Percentiles rank a stretch among this genome's conserved stretches.
These are phyloP conservation scores for Dichomitus squalens DNA, from an alignment of 1,284 basidiomycete genomes.

Conservation along the genomic window DNA sequence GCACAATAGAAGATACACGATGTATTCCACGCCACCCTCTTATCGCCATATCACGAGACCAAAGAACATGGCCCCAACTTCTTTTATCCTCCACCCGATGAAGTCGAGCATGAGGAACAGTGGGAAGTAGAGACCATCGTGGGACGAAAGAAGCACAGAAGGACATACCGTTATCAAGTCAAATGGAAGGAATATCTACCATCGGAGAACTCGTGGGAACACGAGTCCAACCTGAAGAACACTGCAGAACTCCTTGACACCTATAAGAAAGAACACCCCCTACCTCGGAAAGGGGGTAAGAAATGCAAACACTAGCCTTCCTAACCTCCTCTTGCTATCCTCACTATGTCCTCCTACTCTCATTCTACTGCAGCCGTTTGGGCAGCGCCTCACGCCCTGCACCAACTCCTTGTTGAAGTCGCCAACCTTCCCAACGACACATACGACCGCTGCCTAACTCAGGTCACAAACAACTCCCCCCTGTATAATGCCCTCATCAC, in stretches of 20 bases:
- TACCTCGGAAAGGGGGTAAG: no score
- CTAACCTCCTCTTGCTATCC: no score
- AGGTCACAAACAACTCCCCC: no score
- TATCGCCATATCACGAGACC: conserved; percentile 13
- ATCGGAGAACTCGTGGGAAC: background rate
- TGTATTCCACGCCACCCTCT: conserved; percentile 12
- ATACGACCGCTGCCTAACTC: no score
- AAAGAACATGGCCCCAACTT: conserved; percentile 9
- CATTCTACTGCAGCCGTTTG: no score
- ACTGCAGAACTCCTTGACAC: background rate
- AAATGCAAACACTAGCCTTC: no score
- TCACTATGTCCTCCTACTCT: no score
- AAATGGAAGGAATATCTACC: conserved; percentile 10
- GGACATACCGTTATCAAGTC: conserved; percentile 9
- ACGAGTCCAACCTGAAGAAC: background rate
- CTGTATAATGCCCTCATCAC: no score
- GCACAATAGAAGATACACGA: conserved; percentile 2
- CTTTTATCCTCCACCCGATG: conserved; percentile 5
- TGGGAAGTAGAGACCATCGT: conserved; percentile 20
- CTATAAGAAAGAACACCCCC: no score
- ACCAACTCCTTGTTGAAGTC: no score
- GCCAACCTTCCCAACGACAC: no score
- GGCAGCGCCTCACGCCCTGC: no score
- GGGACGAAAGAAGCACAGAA: background rate
- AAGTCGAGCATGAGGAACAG: conserved; percentile 17